Evolutionary conservation across 2,329 filamentous ascomycete genomes (phyloP), one percentile per base, ranked within the genome.

Genomic region (Phialophora chinensis): DNA sequence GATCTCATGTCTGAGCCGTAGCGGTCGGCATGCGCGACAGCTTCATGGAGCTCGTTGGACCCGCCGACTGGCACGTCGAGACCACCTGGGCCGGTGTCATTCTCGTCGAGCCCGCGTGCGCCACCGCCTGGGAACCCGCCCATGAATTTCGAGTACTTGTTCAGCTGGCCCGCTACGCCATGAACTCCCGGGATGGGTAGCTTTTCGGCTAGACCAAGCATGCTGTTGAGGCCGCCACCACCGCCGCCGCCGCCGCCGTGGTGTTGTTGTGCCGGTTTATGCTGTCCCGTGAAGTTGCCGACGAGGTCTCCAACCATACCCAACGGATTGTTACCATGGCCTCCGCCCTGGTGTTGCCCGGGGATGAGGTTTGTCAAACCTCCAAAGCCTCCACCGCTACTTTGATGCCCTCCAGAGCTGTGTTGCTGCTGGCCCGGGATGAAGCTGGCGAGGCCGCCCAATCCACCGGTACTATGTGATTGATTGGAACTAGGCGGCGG

Each of bases 91-190:
- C 54, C 67, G 42, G 29, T 20, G 31, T 62, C 64, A 4, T 64
- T 52, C 29, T 63, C 65, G 49, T 70, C 66, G 2, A 68, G 63
- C 23, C 66, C 68, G 33, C 68, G 63, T n/a, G 55, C 44, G 7
- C 70, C 70, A 5, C 70, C 67, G n/a, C 65, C 66, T 12, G 69
- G 66, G 38, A 68, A 60, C 5, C 59, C 61, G 33, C 66, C 65
- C 35, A 67, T 63, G 42, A 71, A 64, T 60, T 73, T 74, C 47
- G 50, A 55, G 66, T 72, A 73, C 58, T 71, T 72, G 65, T 65
- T 70, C 47, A 71, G 56, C 31, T 65, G 54, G 44, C 60, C 62
- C n/a, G 64, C 52, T n/a, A 69, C 63, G 25, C 67, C 66, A 11
- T 60, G 55, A 1, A 69, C 63, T 2, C 72, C 72, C 1, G 71